Percentiles rank a stretch among this genome's conserved stretches.
Conservation (phyloP, 495 filamentous ascomycete species). For the Trypethelium eluteriae region DNA sequence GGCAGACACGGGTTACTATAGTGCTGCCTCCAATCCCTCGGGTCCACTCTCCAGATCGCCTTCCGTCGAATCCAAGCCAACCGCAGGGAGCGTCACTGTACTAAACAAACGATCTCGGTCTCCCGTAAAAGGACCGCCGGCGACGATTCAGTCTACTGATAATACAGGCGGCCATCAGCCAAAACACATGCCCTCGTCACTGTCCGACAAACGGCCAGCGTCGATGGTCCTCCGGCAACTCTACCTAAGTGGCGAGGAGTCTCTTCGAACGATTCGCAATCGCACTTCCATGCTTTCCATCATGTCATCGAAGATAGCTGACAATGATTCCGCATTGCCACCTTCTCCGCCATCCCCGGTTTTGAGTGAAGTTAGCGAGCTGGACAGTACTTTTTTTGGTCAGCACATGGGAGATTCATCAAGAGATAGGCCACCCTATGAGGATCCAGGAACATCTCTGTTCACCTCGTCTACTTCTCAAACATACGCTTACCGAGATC, state of each 20-base stretch:
- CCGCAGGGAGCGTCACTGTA: background rate
- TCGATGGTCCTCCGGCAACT: background rate
- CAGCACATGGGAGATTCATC: background rate
- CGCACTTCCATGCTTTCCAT: constrained; percentile 4
- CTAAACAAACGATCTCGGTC: background rate
- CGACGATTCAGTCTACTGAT: background rate
- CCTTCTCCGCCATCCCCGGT: background rate
- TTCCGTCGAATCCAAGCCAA: background rate
- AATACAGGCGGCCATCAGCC: background rate
- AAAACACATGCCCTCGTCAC: background rate
- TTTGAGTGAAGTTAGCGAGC: background rate
- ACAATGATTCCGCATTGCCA: constrained; percentile 1
- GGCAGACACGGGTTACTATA: constrained; percentile 12
- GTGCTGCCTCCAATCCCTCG: constrained; percentile 7
- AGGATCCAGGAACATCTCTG: background rate
- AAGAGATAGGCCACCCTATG: background rate
- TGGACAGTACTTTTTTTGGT: background rate
- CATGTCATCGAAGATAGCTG: background rate
- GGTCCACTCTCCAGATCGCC: constrained; percentile 1
- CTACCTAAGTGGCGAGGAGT: constrained; percentile 2
- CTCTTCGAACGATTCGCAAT: constrained; percentile 3
- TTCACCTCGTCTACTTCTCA: background rate
- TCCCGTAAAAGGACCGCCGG: background rate
- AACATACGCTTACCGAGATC: background rate
- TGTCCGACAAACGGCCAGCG: background rate